Evolutionary conservation across 106 monocot genomes (phyloP), one percentile per base, ranked within the genome.

Genomic region (Phalaenopsis aphrodite): DNA sequence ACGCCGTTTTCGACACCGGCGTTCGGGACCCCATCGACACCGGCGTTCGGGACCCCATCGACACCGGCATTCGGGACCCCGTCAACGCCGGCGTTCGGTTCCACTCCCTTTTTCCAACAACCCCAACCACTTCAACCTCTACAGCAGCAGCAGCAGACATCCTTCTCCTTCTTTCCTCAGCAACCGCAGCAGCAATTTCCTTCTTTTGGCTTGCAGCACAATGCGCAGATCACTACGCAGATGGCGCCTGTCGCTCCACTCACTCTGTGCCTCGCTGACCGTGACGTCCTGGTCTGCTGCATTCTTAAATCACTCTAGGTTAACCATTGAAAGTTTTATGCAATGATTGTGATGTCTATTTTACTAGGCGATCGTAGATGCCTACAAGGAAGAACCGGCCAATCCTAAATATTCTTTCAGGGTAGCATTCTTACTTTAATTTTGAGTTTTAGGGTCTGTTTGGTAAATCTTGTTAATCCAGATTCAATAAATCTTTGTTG

Each of bases 181-280:
- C 86, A 79, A 77, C 75, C 78, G 55, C 74, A 82, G 14, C 71
- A 82, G 18, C 71, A 84, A 7, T 57, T 84, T 8, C 79, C 84
- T 5, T 79, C 87, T 55, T 84, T 85, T 14, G 41, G n/a, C n/a
- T 76, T 77, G 21, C 82, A 78, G 69, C 55, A 48, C 11, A 81
- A 78, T 57, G 73, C 72, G 2, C 94, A 88, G 82, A 82, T 97
- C 71, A 90, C 92, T 6, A 97, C 97, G 19, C 97, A 92, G 86
- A 97, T 94, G 97, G 97, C 94, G 67, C 92, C 94, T 30, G 92
- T 94, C 21, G 92, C 97, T 0, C 90, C 94, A 1, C 85, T 97
- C 77, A 78, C 88, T 23, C 77, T 85, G 71, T 83, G 90, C 23
- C 89, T 92, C 14, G 83, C 90, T 8, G 94, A 97, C 78, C 94